phyloP scores from a whole-genome alignment of 164 flowering plant species.

The Magnolia kwangsiensis region DNA sequence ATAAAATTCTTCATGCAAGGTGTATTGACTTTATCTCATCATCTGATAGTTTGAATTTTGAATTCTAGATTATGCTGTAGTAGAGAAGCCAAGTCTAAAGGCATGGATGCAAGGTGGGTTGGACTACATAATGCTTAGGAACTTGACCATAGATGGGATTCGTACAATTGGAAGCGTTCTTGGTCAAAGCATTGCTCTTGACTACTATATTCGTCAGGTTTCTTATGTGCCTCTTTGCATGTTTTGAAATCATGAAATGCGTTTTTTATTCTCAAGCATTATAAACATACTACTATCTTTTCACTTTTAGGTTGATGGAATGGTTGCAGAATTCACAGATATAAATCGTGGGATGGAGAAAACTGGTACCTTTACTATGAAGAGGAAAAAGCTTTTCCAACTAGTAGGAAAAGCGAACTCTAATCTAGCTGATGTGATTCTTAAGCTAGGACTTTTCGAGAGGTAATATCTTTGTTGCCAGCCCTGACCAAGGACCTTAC shows the following conservation, averaged over 20 bases:
- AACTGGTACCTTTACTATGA: constrained; percentile 93
- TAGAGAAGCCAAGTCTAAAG: constrained; percentile 64
- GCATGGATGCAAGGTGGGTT: constrained; percentile 95
- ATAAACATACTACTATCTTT: neutral
- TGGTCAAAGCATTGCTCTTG: constrained; percentile 97
- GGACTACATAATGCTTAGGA: constrained; percentile 83
- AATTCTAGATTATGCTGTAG: constrained; percentile 77
- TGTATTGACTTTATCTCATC: neutral
- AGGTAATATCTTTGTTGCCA: constrained; percentile 40
- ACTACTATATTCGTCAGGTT: constrained; percentile 96
- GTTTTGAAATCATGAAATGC: neutral
- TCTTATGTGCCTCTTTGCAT: neutral
- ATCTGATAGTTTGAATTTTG: neutral
- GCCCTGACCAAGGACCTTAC: neutral
- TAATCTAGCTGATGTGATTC: constrained; percentile 91
- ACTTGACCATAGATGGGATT: constrained; percentile 80
- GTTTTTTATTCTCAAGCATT: neutral
- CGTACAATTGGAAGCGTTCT: constrained; percentile 96
- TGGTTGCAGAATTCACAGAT: constrained; percentile 96
- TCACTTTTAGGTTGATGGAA: constrained; percentile 78
- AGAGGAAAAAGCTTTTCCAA: constrained; percentile 86
- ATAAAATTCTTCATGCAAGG: constrained; percentile 9
- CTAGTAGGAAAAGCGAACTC: constrained; percentile 94
- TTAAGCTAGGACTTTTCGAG: constrained; percentile 94
- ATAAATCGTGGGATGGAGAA: constrained; percentile 94